Base-by-base conservation (phyloP, 805 yeast genomes). In the Debaryomyces hansenii region DNA sequence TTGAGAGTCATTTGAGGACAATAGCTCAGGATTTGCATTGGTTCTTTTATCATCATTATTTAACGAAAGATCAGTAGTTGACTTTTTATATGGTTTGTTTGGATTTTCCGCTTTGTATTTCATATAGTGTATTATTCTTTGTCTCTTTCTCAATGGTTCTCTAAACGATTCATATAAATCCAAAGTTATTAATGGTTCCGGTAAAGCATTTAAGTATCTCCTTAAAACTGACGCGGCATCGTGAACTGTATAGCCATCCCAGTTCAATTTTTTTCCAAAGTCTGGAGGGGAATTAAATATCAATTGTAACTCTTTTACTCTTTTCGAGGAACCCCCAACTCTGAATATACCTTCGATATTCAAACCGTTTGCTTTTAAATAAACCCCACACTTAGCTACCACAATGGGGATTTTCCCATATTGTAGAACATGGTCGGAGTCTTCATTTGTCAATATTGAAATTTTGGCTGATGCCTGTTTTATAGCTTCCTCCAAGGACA, bases 241-340 rank as follows among this genome's bases (percentile, higher is more conserved):
- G 68, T 94, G 99, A 10, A 92, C 97, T 0, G 90, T 89, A 67
- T 82, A 94, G 0, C 96, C 92, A 41, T 88, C 90, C 99, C 98
- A 94, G 54, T 79, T 80, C 38, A 91, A 77, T 54, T 85, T 86
- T 42, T 90, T 80, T 14, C 99, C 99, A 62, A 86, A 94, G 49
- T 82, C 83, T 0, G 99, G 98, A 2, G 97, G 90, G 1, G 87
- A 69, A 45, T 91, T 88, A 70, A 94, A 94, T 11, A 84, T 75
- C 33, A 80, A 77, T 63, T 94, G 98, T 33, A 94, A 74, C 54
- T 89, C 91, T 56, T 89, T 87, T 32, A 94, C 84, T 45, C 99
- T 77, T 59, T 90, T 87, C 27, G 89, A 83, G 12, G 96, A 85
- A 3, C 99, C 99, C 0, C 95, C 94, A 1, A 94, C 87, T 48